phyloP scores from a whole-genome alignment of 306 rosid genomes.

The Castanospermum australe region DNA sequence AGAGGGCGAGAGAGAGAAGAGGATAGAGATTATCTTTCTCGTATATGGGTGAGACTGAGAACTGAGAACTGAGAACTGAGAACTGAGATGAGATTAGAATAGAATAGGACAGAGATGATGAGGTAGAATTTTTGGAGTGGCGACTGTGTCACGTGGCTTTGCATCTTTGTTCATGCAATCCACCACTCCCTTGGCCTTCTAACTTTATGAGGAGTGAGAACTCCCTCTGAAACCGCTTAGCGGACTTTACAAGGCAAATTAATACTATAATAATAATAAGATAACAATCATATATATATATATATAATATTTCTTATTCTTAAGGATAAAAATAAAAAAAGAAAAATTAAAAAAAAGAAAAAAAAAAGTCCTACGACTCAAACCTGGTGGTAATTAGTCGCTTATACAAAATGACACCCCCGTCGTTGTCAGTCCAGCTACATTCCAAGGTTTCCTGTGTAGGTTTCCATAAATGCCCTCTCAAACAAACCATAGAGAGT shows the following conservation, averaged over 20 bases:
- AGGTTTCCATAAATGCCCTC: constrained; percentile 22
- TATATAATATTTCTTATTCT: too few relatives aligned
- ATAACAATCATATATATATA: too few relatives aligned
- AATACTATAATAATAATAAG: background rate
- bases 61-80: background rate
- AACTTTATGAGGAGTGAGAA: constrained; percentile 36
- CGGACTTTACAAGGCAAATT: constrained; percentile 39
- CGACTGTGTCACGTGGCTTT: constrained; percentile 40
- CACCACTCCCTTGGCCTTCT: constrained; percentile 22
- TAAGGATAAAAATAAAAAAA: background rate
- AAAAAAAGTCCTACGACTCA: background rate
- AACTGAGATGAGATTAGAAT: background rate
- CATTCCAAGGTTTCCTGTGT: background rate
- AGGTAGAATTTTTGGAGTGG: constrained; percentile 12
- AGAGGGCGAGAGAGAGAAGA: background rate
- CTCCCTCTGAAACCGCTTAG: constrained; percentile 1
- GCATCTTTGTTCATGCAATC: constrained; percentile 41
- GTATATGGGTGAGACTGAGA: background rate
- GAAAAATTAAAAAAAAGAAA: background rate
- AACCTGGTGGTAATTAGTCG: background rate
- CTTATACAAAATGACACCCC: constrained; percentile 1
- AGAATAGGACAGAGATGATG: background rate
- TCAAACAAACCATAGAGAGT: background rate
- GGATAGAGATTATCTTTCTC: background rate
- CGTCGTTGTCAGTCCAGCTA: constrained; percentile 3